Conservation (phyloP, 768 basidiomycete genomes). For the Tylopilus plumbeoviolaceoides region DNA sequence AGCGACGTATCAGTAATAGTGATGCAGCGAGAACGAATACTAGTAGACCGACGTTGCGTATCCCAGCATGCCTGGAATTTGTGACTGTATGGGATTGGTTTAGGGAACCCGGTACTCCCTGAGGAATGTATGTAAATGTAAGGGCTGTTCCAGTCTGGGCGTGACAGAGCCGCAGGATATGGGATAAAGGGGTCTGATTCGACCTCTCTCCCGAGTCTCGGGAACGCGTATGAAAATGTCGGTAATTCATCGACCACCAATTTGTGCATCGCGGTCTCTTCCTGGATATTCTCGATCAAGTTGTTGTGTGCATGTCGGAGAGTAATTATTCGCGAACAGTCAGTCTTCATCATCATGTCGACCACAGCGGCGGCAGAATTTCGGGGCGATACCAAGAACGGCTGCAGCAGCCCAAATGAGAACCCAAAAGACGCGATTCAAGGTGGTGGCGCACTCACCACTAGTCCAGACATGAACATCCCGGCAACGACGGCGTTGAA, state of each 20-base stretch:
- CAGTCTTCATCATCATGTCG: constrained; percentile 18
- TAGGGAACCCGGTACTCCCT: not conserved
- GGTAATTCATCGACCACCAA: not conserved
- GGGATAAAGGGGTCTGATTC: not conserved
- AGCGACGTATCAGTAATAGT: not conserved
- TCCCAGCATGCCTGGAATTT: not conserved
- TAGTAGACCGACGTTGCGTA: not conserved
- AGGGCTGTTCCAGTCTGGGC: not conserved
- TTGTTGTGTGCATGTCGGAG: constrained; percentile 10
- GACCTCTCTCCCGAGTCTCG: not conserved
- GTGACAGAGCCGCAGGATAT: not conserved
- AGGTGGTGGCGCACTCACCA: not conserved
- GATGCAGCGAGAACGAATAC: not conserved
- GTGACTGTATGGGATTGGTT: not conserved
- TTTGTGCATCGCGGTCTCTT: not conserved
- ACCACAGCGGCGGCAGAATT: constrained; percentile 40
- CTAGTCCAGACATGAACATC: not conserved
- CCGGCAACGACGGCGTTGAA: not conserved
- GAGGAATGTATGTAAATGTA: not conserved
- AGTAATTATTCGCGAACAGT: constrained; percentile 17
- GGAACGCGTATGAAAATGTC: not conserved
- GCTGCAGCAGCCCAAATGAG: constrained; percentile 3
- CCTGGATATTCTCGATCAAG: constrained; percentile 7
- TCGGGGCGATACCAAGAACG: constrained; percentile 35
- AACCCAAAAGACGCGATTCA: not conserved